Evolutionary conservation across 129 eudicot species (phyloP), one percentile per base, ranked within the genome.

Genomic region (Centrapalus pauciflorus): DNA sequence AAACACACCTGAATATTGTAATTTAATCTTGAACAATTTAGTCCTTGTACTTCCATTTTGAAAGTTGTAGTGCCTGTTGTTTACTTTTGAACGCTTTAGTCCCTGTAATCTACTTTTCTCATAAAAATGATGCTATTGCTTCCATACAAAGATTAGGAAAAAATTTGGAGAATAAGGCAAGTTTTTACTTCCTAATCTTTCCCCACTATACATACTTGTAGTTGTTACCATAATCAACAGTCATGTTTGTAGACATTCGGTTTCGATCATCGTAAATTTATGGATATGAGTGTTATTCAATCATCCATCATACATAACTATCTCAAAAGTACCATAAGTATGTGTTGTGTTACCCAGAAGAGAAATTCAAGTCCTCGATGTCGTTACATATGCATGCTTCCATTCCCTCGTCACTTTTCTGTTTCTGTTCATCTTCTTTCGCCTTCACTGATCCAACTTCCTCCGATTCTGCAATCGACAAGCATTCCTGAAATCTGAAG

Each of bases 401-500:
- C 59, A 73, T 68, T 41, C 35, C 77, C 23, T 73, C 57, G 40
- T 32, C 73, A 25, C 51, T 43, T 55, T 56, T 76, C 5, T 56
- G 54, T 55, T 56, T 76, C 5, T 56, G 54, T 54, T 46, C 70
- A 9, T 46, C 79, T 57, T 61, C 75, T 54, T 76, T 61, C 13
- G 50, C 78, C 26, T 67, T 73, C 33, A 63, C 30, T 20, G 45
- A 33, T 2, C 25, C 71, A 7, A 30, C 62, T 50, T 81, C 69
- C 34, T 69, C 75, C 11, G 23, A 56, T 67, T 76, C 80, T 7
- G 70, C 78, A 5, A 73, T 72, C 2, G 71, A 62, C 33, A 55
- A 33, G 28, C 87, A 85, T 32, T 81, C 82, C 19, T 78, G 76
- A 68, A 85, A 85, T 62, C 90, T 76, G 63, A 85, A 85, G 75